These are phyloP conservation scores for Trifolium pratense DNA, from an alignment of 306 rosid genomes.

Conservation along the genomic window DNA sequence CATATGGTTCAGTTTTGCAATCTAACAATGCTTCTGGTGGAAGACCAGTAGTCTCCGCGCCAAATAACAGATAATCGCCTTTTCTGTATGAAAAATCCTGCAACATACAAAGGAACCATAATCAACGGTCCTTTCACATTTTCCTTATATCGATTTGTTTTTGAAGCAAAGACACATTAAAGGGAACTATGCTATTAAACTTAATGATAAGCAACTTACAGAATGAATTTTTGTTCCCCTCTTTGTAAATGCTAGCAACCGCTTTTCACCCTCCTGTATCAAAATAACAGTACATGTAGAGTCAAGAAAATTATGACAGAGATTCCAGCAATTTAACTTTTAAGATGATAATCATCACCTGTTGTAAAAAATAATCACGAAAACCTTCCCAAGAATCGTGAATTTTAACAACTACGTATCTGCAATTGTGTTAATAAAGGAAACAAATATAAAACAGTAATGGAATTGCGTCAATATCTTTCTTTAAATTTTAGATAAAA, in stretches of 20 bases:
- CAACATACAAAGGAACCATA: conserved; percentile 27
- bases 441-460: conserved; percentile 44
- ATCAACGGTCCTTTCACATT: conserved; percentile 9
- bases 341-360: conserved; percentile 63
- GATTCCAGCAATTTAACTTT: conserved; percentile 14
- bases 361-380: conserved; percentile 67
- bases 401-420: conserved; percentile 88
- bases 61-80: conserved; percentile 89
- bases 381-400: conserved; percentile 84
- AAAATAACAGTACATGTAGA: conserved; percentile 29
- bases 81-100: conserved; percentile 84
- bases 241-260: conserved; percentile 90
- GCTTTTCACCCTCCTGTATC: conserved; percentile 80
- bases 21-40: conserved; percentile 79
- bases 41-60: conserved; percentile 82
- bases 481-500: not conserved
- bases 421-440: conserved; percentile 47
- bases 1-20: conserved; percentile 74
- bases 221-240: conserved; percentile 83
- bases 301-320: conserved; percentile 10
- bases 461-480: conserved; percentile 16
- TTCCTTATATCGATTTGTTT: too few relatives aligned
- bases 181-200: conserved; percentile 32
- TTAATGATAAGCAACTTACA: conserved; percentile 49
- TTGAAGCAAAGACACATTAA: too few relatives aligned